Evolutionary conservation across 2,329 filamentous ascomycete species (phyloP).

Genomic region (Ophiostoma australiae): DNA sequence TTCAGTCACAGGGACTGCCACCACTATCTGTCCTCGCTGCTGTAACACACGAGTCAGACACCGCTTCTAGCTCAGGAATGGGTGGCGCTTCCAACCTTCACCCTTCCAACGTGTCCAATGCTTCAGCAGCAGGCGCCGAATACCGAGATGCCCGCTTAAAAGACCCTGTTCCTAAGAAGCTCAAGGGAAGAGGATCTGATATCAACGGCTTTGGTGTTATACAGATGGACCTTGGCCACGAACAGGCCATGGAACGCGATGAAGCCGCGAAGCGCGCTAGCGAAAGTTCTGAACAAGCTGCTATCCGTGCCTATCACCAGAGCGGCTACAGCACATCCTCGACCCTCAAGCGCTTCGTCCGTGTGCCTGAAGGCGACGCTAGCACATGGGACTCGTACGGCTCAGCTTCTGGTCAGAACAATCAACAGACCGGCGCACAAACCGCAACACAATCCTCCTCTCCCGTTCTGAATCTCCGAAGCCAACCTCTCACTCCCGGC

Average conservation of each 20-base stretch:
- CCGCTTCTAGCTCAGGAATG: not conserved
- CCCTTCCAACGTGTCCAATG: not conserved
- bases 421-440: constrained; percentile 2
- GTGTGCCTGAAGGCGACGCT: constrained; percentile 33
- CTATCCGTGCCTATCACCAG: constrained; percentile 50
- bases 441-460: constrained; percentile 23
- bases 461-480: not conserved
- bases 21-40: constrained; percentile 26
- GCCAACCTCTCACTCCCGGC: constrained; percentile 36
- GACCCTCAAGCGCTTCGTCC: constrained; percentile 40
- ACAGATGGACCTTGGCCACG: constrained; percentile 51
- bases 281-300: constrained; percentile 56
- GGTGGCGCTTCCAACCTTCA: not conserved
- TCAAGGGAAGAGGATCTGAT: constrained; percentile 54
- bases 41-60: constrained; percentile 16
- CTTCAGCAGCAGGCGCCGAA: constrained; percentile 12
- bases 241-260: constrained; percentile 44
- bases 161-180: constrained; percentile 57
- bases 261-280: constrained; percentile 57
- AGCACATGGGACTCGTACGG: constrained; percentile 22
- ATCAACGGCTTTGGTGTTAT: constrained; percentile 59
- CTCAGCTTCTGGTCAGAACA: constrained; percentile 7
- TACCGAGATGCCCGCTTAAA: constrained; percentile 46
- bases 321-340: constrained; percentile 47
- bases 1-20: constrained; percentile 23